Base-by-base conservation (phyloP, 345 rosid species). In the Pistacia vera region DNA sequence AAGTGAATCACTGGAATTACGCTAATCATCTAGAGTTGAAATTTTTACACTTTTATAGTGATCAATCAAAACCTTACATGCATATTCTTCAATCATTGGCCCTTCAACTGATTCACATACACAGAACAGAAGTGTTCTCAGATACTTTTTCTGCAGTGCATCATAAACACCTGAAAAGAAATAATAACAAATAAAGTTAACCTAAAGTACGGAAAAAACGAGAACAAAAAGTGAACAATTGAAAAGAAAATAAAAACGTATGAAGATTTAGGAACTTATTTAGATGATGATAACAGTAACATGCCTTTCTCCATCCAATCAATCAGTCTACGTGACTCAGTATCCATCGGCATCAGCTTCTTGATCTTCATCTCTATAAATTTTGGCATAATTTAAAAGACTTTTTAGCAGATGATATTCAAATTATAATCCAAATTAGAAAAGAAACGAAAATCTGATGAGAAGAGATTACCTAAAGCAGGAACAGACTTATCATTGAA, bases 241-340 rank as follows among this genome's bases (percentile, higher is more conserved):
- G 28, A 51, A 63, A 52, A 8, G 28, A 52, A 54, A 12, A 63
- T 36, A 52, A 52, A 6, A 54, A 54, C 16, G 6, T 16, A 54
- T 2, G 12, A 14, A 54, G 57, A 54, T 54, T 6, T 14, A 54
- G 55, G 17, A 55, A 61, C 11, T 57, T 4, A 52, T 41, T 25
- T 25, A 12, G n/a, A 70, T 22, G 16, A 66, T 17, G n/a, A 4
- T 46, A 12, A 17, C 49, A 57, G 68, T n/a, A 28, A 20, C 80
- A 66, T 82, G 84, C 98, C 97, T 91, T 94, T 97, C 87, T 97
- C 98, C 99, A 94, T 94, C 98, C 99, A 94, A 73, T 97, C 98
- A 68, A 97, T 94, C 85, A 97, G 78, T 67, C 98, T 85, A 74
- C 98, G 95, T 46, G 99, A 92, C 85, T 92, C 99, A 0, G 92